phyloP scores from a whole-genome alignment of 1,284 basidiomycete species.

The Coriolopsis trogii region DNA sequence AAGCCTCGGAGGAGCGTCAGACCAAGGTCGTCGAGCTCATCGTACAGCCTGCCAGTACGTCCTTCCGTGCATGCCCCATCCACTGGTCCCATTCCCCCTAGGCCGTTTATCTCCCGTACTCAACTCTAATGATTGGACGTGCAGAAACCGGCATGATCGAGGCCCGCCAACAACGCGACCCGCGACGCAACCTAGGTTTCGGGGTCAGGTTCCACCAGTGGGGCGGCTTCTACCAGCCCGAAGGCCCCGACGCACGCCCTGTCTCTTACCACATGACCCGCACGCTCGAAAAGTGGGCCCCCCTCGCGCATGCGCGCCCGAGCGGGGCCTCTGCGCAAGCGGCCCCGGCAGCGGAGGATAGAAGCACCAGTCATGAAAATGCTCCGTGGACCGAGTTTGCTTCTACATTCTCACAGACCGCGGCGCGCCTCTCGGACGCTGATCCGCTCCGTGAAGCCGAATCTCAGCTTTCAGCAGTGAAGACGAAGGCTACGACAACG shows the following conservation, averaged over 20 bases:
- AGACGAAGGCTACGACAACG: too few species aligned
- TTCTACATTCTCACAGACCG: too few species aligned
- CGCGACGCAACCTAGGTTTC: background rate
- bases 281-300: conserved; percentile 14
- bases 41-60: conserved; percentile 28
- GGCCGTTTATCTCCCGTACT: background rate
- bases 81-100: background rate
- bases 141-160: background rate
- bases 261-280: conserved; percentile 4
- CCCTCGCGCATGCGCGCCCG: too few species aligned
- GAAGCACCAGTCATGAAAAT: too few species aligned
- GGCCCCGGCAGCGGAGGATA: too few species aligned
- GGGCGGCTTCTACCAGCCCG: conserved; percentile 27
- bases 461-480: too few species aligned
- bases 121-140: background rate
- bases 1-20: background rate
- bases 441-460: too few species aligned
- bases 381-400: too few species aligned
- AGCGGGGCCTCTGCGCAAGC: too few species aligned
- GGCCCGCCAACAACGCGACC: background rate
- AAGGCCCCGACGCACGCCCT: background rate
- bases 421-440: too few species aligned
- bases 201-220: conserved; percentile 21
- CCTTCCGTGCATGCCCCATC: background rate
- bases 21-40: conserved; percentile 25